Evolutionary conservation across 2,329 filamentous ascomycete genomes (phyloP).

Genomic region (Trichophaea hybrida): DNA sequence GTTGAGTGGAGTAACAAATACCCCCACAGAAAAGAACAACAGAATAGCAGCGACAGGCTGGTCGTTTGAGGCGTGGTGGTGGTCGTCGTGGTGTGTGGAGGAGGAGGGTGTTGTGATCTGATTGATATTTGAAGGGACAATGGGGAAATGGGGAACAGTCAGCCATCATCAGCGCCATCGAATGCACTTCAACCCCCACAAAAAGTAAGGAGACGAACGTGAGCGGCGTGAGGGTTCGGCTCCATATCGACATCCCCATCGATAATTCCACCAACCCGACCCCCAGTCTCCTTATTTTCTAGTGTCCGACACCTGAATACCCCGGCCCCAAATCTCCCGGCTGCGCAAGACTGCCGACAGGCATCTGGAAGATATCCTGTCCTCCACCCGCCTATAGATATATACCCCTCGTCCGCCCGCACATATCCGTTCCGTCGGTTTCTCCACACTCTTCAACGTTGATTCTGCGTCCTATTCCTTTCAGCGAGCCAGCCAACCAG

Average conservation of each 20-base stretch:
- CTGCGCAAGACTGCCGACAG: conserved; percentile 2
- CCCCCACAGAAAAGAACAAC: too few relatives aligned
- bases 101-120: too few relatives aligned
- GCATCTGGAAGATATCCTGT: conserved; percentile 6
- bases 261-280: conserved; percentile 7
- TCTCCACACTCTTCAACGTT: conserved; percentile 10
- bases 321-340: conserved; percentile 4
- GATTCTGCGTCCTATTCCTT: neutral
- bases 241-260: conserved; percentile 3
- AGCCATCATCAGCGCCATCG: too few relatives aligned
- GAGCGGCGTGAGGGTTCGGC: too few relatives aligned
- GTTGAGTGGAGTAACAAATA: too few relatives aligned
- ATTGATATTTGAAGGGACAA: too few relatives aligned
- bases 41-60: too few relatives aligned
- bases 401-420: conserved; percentile 12
- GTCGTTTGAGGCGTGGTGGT: too few relatives aligned
- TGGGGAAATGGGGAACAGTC: too few relatives aligned
- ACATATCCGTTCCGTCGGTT: conserved; percentile 5
- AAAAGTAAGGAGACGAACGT: too few relatives aligned
- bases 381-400: conserved; percentile 7
- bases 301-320: neutral
- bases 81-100: too few relatives aligned
- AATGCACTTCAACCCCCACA: too few relatives aligned
- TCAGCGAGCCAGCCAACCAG: neutral
- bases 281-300: neutral